These are phyloP conservation scores for Cupressus sempervirens DNA, from an alignment of 75 land plant species.

Conservation along the genomic window DNA sequence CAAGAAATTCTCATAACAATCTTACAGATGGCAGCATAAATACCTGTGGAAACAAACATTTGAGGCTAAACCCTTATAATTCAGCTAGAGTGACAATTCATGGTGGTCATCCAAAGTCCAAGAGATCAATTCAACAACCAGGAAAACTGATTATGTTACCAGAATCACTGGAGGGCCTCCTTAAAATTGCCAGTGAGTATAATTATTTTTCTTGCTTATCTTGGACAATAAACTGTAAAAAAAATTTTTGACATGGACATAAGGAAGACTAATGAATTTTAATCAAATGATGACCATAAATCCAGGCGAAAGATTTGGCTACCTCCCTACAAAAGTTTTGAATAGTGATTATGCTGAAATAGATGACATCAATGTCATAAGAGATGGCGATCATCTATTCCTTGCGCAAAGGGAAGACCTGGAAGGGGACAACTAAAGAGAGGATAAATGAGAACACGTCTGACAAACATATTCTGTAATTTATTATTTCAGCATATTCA, in stretches of 20 bases:
- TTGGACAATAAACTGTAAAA: not conserved
- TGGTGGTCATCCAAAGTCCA: conserved; percentile 20
- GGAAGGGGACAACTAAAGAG: not conserved
- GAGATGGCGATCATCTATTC: conserved; percentile 75
- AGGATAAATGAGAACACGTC: not conserved
- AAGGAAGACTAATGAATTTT: not conserved
- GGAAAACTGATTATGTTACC: conserved; percentile 66
- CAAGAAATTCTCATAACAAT: not conserved
- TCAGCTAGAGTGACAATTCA: conserved; percentile 63
- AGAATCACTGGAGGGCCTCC: conserved; percentile 60
- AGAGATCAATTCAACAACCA: conserved; percentile 11
- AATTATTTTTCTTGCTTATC: not conserved
- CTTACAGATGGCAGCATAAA: not conserved
- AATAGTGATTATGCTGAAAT: conserved; percentile 64
- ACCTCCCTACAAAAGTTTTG: conserved; percentile 43
- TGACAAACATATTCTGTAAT: not conserved
- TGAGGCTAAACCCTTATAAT: not conserved
- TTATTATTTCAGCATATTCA: not conserved
- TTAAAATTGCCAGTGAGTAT: conserved; percentile 54
- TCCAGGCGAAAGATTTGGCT: conserved; percentile 76
- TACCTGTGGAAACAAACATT: not conserved
- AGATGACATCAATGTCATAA: conserved; percentile 59
- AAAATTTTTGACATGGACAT: not conserved
- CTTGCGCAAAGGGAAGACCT: conserved; percentile 21
- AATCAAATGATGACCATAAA: conserved; percentile 5